Base-by-base conservation (phyloP, 441 rosid genomes). In the Adansonia gregorii region DNA sequence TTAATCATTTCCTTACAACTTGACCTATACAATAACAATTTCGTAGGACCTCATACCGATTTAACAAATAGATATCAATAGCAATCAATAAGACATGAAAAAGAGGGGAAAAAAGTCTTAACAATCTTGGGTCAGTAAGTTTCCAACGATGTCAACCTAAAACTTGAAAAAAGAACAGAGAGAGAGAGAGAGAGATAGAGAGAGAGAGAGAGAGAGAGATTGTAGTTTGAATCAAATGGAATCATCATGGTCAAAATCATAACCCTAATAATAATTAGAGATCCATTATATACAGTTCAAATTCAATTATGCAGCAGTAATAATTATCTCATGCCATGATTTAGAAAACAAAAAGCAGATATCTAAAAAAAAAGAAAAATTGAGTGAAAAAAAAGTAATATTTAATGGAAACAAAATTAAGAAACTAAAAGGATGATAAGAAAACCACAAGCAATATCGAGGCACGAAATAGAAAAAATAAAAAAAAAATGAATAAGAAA, bases 241-340 rank as follows among this genome's bases (percentile, higher is more conserved):
- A 66, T 66, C 71, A 66, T 66, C 15, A 66, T 8, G 31, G 7
- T 66, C 24, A 66, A 66, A 41, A 41, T 66, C 51, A 66, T 8
- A 66, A 2, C 6, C 14, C 71, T 43, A 66, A 43, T 9, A 43
- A 17, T 66, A 66, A 43, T 24, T 41, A 66, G 3, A 43, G 71
- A 66, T 66, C 51, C 27, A 14, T 66, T 9, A 66, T 66, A 19
- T 43, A 43, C 49, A 17, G 24, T 1, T 41, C 51, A 41, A 43
- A 9, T 45, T 66, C 27, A 43, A 66, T 17, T 66, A 17, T 66
- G 51, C 51, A 43, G 52, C 15, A 66, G 43, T 41, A 41, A n/a
- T 66, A 17, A 66, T 41, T 22, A 41, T 6, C 11, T 35, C 15
- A 9, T 17, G 11, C 43, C 52, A 8, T 66, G 27, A 66, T 41